phyloP scores from a whole-genome alignment of 2,329 filamentous ascomycete genomes.

The Pestalotiopsis sp. region DNA sequence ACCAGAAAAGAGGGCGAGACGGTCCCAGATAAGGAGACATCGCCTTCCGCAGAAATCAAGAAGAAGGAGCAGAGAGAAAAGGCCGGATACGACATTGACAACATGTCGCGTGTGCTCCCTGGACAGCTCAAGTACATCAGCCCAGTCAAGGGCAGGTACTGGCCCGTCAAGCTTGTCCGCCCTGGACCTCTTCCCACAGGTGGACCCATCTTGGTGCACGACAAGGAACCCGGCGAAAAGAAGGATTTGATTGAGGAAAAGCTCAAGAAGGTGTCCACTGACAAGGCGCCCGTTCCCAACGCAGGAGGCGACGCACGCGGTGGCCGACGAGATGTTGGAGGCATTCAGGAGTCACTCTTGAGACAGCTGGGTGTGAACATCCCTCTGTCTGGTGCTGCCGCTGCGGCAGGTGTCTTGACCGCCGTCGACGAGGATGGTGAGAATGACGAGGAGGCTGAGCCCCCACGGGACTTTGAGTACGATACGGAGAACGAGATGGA shows the following conservation, averaged over 20 bases:
- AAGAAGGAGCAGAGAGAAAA: slow-evolving; percentile 97
- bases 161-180: slow-evolving; percentile 70
- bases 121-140: slow-evolving; percentile 94
- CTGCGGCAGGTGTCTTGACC: slow-evolving; percentile 79
- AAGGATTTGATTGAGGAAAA: slow-evolving; percentile 89
- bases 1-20: slow-evolving; percentile 60
- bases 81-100: slow-evolving; percentile 92
- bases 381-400: slow-evolving; percentile 57
- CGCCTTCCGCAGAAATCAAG: slow-evolving; percentile 63
- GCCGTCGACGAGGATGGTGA: slow-evolving; percentile 86
- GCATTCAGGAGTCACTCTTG: slow-evolving; percentile 35
- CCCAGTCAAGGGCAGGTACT: slow-evolving; percentile 88
- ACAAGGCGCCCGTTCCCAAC: slow-evolving; percentile 60
- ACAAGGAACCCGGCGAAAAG: slow-evolving; percentile 76
- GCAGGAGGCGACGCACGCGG: slow-evolving; percentile 31
- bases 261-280: slow-evolving; percentile 76
- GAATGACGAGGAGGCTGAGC: slow-evolving; percentile 70
- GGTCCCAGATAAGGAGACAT: slow-evolving; percentile 26
- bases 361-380: slow-evolving; percentile 27
- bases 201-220: slow-evolving; percentile 87
- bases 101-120: slow-evolving; percentile 94
- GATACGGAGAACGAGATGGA: slow-evolving; percentile 63
- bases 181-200: slow-evolving; percentile 73
- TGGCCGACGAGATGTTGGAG: slow-evolving; percentile 26
- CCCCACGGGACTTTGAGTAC: slow-evolving; percentile 78